These are phyloP conservation scores for Hyaloscypha hepaticicola DNA, from an alignment of 495 filamentous ascomycete genomes.

Conservation along the genomic window DNA sequence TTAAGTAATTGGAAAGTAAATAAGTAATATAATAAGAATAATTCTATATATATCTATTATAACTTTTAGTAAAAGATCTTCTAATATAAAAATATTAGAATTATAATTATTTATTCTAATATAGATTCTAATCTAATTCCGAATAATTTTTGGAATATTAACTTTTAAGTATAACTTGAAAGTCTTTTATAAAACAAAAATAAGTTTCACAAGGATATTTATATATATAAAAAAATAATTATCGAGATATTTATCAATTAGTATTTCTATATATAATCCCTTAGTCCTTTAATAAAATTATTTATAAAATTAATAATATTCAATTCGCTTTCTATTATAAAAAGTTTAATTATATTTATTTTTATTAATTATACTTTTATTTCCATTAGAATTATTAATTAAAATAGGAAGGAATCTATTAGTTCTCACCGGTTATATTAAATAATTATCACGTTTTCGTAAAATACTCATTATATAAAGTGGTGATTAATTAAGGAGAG, in stretches of 20 bases:
- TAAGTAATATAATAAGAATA: conserved; percentile 28
- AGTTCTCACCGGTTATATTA: too few relatives aligned
- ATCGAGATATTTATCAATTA: conserved; percentile 18
- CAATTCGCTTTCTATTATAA: too few relatives aligned
- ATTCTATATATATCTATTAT: conserved; percentile 24
- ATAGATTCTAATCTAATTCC: conserved; percentile 26
- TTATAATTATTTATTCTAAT: neutral
- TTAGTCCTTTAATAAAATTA: too few relatives aligned
- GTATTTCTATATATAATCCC: too few relatives aligned
- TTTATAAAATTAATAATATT: too few relatives aligned
- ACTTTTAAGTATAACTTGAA: conserved; percentile 21
- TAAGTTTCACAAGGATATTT: conserved; percentile 15
- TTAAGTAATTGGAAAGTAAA: conserved; percentile 19
- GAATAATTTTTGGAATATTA: conserved; percentile 22
- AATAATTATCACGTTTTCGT: too few relatives aligned
- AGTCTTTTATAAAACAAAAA: conserved; percentile 21
- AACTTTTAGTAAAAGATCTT: conserved; percentile 26
- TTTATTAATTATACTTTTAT: too few relatives aligned
- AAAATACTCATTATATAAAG: too few relatives aligned
- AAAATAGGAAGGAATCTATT: too few relatives aligned
- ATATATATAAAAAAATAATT: conserved; percentile 27
- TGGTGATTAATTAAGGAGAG: too few relatives aligned
- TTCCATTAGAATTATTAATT: too few relatives aligned
- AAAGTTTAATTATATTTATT: too few relatives aligned
- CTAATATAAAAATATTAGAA: conserved; percentile 18